These are phyloP conservation scores for Colletotrichum sp. DNA, from an alignment of 2,329 filamentous ascomycete genomes.

Conservation along the genomic window DNA sequence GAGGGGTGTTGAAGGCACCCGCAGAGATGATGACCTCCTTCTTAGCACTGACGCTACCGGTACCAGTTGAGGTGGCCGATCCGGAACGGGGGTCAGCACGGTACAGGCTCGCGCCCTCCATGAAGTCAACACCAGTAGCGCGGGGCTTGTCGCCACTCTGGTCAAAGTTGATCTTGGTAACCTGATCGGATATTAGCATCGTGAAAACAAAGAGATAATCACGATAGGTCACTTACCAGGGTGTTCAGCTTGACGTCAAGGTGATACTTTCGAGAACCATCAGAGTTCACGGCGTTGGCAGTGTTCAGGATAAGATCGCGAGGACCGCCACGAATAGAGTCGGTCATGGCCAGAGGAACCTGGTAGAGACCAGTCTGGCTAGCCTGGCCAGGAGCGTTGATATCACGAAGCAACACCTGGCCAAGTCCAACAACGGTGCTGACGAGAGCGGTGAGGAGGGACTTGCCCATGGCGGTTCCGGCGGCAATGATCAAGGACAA, in stretches of 20 bases:
- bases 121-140: slow-evolving; percentile 37
- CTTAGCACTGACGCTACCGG: slow-evolving; percentile 20
- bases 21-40: slow-evolving; percentile 55
- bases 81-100: slow-evolving; percentile 44
- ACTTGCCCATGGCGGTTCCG: slow-evolving; percentile 30
- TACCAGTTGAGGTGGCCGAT: slow-evolving; percentile 20
- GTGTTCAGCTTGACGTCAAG: slow-evolving; percentile 29
- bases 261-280: slow-evolving; percentile 27
- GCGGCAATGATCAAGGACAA: slow-evolving; percentile 28
- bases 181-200: neutral
- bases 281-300: slow-evolving; percentile 3
- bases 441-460: slow-evolving; percentile 20
- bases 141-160: slow-evolving; percentile 29
- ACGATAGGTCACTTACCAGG: accelerated
- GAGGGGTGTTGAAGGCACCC: slow-evolving; percentile 55
- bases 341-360: neutral
- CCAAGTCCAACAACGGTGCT: slow-evolving; percentile 28
- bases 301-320: slow-evolving; percentile 6
- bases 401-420: slow-evolving; percentile 29
- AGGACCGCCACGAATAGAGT: neutral
- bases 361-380: slow-evolving; percentile 1
- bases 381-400: slow-evolving; percentile 24
- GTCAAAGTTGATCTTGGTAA: slow-evolving; percentile 43
- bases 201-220: neutral
- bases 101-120: slow-evolving; percentile 44